Evolutionary conservation across 495 filamentous ascomycete species (phyloP), one percentile per base, ranked within the genome.

Genomic region (Cairneyella variabilis): DNA sequence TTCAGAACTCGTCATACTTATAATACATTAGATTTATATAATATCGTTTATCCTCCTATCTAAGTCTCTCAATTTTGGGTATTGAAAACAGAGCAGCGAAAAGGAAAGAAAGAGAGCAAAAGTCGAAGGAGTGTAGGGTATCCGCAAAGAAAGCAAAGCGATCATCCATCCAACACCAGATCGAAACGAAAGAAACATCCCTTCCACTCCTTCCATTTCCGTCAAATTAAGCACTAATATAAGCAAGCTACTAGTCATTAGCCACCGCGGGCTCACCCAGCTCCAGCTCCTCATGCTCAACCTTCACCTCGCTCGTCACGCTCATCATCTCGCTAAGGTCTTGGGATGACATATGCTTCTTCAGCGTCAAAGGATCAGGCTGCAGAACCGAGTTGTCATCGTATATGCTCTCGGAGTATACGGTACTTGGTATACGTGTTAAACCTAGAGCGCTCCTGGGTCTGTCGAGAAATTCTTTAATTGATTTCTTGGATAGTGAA

Each of bases 301-400:
- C 41, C 9, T 37, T 55, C 26, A 60, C 53, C 30, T 52, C 57
- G 1, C 28, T 56, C 7, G 47, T 55, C 18, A 56, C 34, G n/a
- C 36, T 41, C 43, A 60, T 60, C 16, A 18, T 47, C 7, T 48
- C 12, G 10, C 52, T 20, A 16, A 23, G 30, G 16, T 41, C 34
- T 10, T 34, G 16, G 14, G 12, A 11, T n/a, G n/a, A n/a, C n/a
- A n/a, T n/a, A n/a, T n/a, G n/a, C 26, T 49, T 52, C 21, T 38
- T 52, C 27, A 52, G n/a, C 12, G 22, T n/a, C 14, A 56, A 26
- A 8, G 52, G 51, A 40, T 52, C 48, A 20, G 57, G 53, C 1
- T 53, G 46, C 22, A 58, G 12, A 16, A 30, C 14, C 3, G 27
- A 39, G 9, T 27, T 12, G 6, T 59, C 39, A 36, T 37, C 44